Evolutionary conservation across 345 rosid genomes (phyloP).

Genomic region (Punica granatum): DNA sequence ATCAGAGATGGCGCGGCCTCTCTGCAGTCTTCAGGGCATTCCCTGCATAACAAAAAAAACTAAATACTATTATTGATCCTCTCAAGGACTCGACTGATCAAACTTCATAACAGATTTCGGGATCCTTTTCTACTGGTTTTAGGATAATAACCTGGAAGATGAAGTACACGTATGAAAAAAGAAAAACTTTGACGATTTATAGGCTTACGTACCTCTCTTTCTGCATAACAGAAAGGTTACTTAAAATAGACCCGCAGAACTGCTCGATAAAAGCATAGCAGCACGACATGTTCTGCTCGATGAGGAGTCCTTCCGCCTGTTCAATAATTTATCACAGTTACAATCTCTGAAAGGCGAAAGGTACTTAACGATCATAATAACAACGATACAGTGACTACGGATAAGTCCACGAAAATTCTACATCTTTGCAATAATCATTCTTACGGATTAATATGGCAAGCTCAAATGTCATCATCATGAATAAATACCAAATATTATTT

Average conservation of each 20-base stretch:
- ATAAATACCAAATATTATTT: background rate
- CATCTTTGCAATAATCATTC: background rate
- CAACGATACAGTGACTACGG: background rate
- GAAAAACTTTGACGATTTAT: background rate
- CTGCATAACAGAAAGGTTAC: conserved; percentile 44
- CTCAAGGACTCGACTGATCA: background rate
- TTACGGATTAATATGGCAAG: background rate
- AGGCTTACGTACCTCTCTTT: conserved; percentile 46
- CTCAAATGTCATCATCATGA: background rate
- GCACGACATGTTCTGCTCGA: conserved; percentile 49
- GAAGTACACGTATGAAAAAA: background rate
- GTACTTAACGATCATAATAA: background rate
- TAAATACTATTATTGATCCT: background rate
- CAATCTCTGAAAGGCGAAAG: background rate
- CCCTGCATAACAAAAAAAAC: background rate
- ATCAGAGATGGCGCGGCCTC: conserved; percentile 65
- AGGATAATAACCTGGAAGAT: too few species aligned
- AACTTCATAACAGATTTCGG: background rate
- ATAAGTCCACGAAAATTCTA: background rate
- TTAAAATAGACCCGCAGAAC: conserved; percentile 36
- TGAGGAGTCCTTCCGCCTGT: conserved; percentile 74
- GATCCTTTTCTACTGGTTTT: too few species aligned
- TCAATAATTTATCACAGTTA: background rate
- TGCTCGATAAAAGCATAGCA: conserved; percentile 54
- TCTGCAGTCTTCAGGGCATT: conserved; percentile 71